Conservation (phyloP, 352 stramenopile genomes). For the Achlya hypogyna region DNA sequence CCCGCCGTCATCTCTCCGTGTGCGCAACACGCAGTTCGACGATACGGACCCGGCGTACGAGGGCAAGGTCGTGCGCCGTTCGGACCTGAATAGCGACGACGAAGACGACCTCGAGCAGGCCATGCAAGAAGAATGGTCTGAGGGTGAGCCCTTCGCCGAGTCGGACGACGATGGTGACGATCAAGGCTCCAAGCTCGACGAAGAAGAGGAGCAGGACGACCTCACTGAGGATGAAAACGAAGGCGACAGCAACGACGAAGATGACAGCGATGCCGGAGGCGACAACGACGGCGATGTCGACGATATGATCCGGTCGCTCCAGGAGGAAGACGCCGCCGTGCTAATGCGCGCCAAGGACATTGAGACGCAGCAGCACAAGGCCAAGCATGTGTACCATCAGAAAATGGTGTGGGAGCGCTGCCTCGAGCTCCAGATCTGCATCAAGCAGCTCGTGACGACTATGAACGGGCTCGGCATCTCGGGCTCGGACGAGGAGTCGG, state of each 20-base stretch:
- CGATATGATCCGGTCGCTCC: slow-evolving; percentile 62
- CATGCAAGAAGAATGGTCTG: slow-evolving; percentile 46
- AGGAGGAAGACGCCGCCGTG: slow-evolving; percentile 66
- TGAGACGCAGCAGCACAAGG: slow-evolving; percentile 69
- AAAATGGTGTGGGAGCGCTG: slow-evolving; percentile 79
- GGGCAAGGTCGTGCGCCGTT: slow-evolving; percentile 68
- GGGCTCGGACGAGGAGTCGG: slow-evolving; percentile 19
- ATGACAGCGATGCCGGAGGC: neutral
- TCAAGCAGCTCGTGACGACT: slow-evolving; percentile 56
- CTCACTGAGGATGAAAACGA: slow-evolving; percentile 26
- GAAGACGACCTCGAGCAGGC: slow-evolving; percentile 40
- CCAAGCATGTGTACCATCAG: slow-evolving; percentile 68
- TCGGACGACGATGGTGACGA: slow-evolving; percentile 52
- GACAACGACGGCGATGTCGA: slow-evolving; percentile 35
- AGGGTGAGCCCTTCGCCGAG: slow-evolving; percentile 66
- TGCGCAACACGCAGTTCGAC: slow-evolving; percentile 60
- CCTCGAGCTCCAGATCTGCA: slow-evolving; percentile 80
- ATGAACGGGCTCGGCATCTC: slow-evolving; percentile 26
- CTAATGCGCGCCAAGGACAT: slow-evolving; percentile 60
- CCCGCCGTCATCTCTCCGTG: slow-evolving; percentile 52
- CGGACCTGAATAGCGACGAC: slow-evolving; percentile 31
- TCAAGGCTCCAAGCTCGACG: slow-evolving; percentile 16
- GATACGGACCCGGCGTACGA: slow-evolving; percentile 41
- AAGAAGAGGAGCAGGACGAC: slow-evolving; percentile 27
- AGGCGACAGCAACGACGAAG: slow-evolving; percentile 28